Base-by-base conservation (phyloP, 306 rosid genomes). In the Carpinus fangiana region DNA sequence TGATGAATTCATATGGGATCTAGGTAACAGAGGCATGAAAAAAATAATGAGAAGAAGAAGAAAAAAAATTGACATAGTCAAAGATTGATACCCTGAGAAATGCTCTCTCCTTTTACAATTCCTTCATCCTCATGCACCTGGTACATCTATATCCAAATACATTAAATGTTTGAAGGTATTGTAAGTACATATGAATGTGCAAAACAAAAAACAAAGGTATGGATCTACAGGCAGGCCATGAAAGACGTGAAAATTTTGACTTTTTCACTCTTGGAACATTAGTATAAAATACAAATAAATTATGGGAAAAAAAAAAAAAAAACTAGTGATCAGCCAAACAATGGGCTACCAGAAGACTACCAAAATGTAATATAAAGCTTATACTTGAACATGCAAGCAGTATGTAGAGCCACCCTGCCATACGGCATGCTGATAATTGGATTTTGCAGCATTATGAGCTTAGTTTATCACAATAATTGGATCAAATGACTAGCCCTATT, bases 51-150 rank as follows among this genome's bases (percentile, higher is more conserved):
- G 79, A 73, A 4, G 4, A 34, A 50, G 76, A 36, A 23, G n/a
- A 81, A 61, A 56, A 55, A 13, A 59, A 83, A 65, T 23, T 34
- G 20, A 52, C 26, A 57, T 20, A 76, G 54, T 43, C 59, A 59
- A 68, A 77, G 62, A 73, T 75, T 43, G 74, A 76, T 89, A 93
- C 97, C 98, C 38, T 56, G 88, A 80, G 77, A 83, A 82, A 80
- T 74, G 88, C 84, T 89, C 84, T 78, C 88, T 60, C 69, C 57
- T 55, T 61, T 79, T 62, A 83, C 75, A 77, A 73, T 66, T 83
- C 83, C 78, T 70, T 79, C 86, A 57, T 84, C 83, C 82, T 74
- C 82, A 78, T 12, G 73, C 78, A 73, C 90, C 86, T 83, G 76
- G 57, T 54, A 79, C 73, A 75, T 82, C 87, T 82, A 82, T 72